Percentiles rank a stretch among this genome's conserved stretches.
These are phyloP conservation scores for Candida sp. DNA, from an alignment of 1,139 yeast species.

Conservation along the genomic window DNA sequence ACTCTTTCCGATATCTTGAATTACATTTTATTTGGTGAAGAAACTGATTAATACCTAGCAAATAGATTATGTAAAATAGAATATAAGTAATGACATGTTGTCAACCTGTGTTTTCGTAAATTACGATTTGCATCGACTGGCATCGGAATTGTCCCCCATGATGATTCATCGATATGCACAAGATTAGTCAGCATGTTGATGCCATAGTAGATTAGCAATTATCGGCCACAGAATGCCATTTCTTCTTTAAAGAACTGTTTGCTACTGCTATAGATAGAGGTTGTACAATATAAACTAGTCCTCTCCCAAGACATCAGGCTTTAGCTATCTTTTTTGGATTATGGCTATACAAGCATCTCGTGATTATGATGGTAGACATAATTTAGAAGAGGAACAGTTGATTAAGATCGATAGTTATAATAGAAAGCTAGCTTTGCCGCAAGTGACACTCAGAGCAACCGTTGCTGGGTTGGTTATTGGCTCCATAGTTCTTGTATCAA, in stretches of 20 bases:
- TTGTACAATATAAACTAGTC: too few relatives aligned
- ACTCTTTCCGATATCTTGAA: conserved; percentile 89
- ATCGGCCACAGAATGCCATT: neutral
- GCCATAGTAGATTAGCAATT: neutral
- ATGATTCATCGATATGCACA: neutral
- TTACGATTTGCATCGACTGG: neutral
- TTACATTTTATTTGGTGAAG: conserved; percentile 74
- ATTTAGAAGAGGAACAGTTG: neutral
- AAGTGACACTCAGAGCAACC: conserved; percentile 70
- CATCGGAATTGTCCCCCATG: neutral
- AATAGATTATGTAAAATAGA: neutral
- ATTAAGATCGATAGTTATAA: conserved; percentile 3
- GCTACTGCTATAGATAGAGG: too few relatives aligned
- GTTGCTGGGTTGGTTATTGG: conserved; percentile 76
- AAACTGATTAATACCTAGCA: conserved; percentile 6
- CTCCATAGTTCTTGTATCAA: conserved; percentile 75
- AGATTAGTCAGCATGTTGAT: neutral
- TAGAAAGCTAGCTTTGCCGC: conserved; percentile 45
- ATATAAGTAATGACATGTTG: neutral
- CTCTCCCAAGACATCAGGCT: too few relatives aligned
- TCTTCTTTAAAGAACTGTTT: too few relatives aligned
- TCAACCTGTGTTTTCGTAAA: neutral
- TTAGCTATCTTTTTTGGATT: neutral
- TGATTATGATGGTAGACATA: neutral
- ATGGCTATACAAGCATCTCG: neutral